Conservation (phyloP, 2,329 filamentous ascomycete species). For the Botrytis medusae region DNA sequence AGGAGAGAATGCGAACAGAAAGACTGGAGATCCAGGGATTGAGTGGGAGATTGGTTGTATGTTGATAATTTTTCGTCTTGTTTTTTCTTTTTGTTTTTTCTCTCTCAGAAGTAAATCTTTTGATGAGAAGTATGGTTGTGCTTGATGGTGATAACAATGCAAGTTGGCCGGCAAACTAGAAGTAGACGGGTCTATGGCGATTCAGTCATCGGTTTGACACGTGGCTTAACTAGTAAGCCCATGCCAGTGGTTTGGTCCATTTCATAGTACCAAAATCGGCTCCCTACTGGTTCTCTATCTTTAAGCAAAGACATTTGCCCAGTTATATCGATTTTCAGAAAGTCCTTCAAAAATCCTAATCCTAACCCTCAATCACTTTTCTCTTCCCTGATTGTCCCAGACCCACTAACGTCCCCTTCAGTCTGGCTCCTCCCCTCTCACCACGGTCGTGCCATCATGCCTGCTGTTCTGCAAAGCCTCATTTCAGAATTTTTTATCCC, state of each 20-base stretch:
- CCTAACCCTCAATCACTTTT: background rate
- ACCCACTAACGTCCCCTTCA: background rate
- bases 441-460: slow-evolving; percentile 23
- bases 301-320: background rate
- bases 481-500: slow-evolving; percentile 22
- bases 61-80: background rate
- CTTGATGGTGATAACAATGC: background rate
- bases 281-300: background rate
- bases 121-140: background rate
- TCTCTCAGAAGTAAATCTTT: background rate
- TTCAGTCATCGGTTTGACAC: background rate
- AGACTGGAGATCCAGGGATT: background rate
- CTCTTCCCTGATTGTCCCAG: background rate
- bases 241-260: background rate
- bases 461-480: slow-evolving; percentile 15
- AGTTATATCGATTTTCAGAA: background rate
- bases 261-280: background rate
- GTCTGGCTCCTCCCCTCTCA: slow-evolving; percentile 21
- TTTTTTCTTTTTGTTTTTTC: background rate
- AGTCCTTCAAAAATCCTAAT: background rate
- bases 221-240: background rate
- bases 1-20: background rate
- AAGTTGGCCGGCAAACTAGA: background rate
- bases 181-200: background rate
- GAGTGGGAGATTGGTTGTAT: slow-evolving; percentile 21